Percentiles rank a stretch among this genome's conserved stretches.
Evolutionary conservation across 2,329 filamentous ascomycete genomes (phyloP).

Genomic region (Diaporthe velutina): DNA sequence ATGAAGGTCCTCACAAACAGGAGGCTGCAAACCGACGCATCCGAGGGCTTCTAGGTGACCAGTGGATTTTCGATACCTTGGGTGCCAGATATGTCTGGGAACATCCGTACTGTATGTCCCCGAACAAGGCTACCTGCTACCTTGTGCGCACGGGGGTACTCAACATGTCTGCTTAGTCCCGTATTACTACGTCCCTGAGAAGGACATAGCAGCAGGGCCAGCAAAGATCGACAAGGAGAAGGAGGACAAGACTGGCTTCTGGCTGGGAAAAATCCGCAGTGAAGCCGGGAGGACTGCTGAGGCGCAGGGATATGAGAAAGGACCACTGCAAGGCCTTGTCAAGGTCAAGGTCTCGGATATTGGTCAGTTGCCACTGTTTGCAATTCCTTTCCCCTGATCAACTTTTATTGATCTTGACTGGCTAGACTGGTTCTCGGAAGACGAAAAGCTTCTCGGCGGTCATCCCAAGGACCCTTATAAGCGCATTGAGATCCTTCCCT

Average conservation of each 20-base stretch:
- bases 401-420: conserved; percentile 4
- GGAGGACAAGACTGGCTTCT: conserved; percentile 38
- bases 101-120: conserved; percentile 46
- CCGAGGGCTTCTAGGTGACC: conserved; percentile 47
- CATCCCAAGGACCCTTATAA: conserved; percentile 79
- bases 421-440: conserved; percentile 54
- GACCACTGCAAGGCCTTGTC: conserved; percentile 41
- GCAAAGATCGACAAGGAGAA: conserved; percentile 31
- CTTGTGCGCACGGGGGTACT: too few species aligned
- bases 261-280: conserved; percentile 41
- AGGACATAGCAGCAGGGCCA: conserved; percentile 40
- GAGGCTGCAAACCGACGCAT: conserved; percentile 49
- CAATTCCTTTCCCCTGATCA: conserved; percentile 29
- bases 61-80: conserved; percentile 50
- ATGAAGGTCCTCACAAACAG: conserved; percentile 47
- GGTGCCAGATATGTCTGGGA: conserved; percentile 53
- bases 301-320: conserved; percentile 40
- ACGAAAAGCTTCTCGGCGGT: conserved; percentile 50
- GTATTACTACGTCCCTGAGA: conserved; percentile 49
- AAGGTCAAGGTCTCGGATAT: conserved; percentile 39
- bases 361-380: conserved; percentile 31
- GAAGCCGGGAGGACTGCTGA: conserved; percentile 40
- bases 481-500: conserved; percentile 71
- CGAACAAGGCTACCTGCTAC: background rate
- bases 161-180: conserved; percentile 40